These are phyloP conservation scores for Xylaria bambusicola DNA, from an alignment of 495 filamentous ascomycete genomes.

Conservation along the genomic window DNA sequence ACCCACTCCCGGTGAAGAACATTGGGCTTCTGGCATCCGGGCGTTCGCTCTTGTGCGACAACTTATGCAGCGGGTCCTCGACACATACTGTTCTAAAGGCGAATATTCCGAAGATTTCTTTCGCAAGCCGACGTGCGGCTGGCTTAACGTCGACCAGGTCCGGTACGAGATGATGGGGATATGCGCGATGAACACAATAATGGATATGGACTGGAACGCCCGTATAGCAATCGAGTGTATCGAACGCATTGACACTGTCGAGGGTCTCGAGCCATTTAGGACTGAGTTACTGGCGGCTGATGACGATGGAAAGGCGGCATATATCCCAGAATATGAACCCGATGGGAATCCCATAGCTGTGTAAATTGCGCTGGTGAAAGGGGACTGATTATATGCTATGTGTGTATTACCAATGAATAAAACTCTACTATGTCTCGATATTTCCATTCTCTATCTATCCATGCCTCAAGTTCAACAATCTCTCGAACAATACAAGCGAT, in stretches of 20 bases:
- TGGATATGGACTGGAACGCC: conserved; percentile 14
- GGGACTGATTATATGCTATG: too few relatives aligned
- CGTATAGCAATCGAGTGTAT: conserved; percentile 7
- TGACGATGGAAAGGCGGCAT: not conserved
- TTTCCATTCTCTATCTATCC: too few relatives aligned
- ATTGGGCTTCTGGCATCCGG: conserved; percentile 9
- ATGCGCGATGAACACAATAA: not conserved
- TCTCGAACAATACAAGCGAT: too few relatives aligned
- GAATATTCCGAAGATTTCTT: not conserved
- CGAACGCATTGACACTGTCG: not conserved
- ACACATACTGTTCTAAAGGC: not conserved
- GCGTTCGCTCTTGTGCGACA: conserved; percentile 8
- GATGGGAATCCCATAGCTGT: too few relatives aligned
- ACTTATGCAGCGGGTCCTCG: conserved; percentile 4
- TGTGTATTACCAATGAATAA: too few relatives aligned
- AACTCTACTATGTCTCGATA: too few relatives aligned
- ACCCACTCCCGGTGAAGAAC: not conserved
- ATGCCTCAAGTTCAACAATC: too few relatives aligned
- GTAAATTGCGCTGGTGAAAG: too few relatives aligned
- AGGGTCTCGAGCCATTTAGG: conserved; percentile 31
- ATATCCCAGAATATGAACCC: not conserved
- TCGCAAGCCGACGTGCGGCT: not conserved
- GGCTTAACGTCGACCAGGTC: conserved; percentile 15
- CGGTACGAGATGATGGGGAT: conserved; percentile 16
- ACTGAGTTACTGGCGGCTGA: conserved; percentile 54